A percentile compares a stretch with the other conserved stretches of the same genome.
Conservation (phyloP, 73 alveolate genomes). For the Paraurostyla sp. region DNA sequence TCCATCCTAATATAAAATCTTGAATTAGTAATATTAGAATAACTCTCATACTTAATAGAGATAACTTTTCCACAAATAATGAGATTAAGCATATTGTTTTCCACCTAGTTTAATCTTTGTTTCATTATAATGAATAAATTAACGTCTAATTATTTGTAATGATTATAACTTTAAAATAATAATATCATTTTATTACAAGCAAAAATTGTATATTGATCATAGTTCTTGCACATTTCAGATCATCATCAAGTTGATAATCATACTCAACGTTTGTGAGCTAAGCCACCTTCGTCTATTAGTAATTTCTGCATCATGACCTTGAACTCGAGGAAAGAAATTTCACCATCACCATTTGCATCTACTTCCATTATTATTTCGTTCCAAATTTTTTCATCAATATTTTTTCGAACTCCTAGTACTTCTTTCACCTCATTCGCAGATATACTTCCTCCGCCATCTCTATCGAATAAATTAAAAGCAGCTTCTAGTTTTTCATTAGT, state of each 20-base stretch:
- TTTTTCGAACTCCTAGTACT: constrained; percentile 80
- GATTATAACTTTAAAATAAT: no score
- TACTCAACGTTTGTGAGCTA: not conserved
- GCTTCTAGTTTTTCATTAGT: constrained; percentile 80
- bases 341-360: constrained; percentile 81
- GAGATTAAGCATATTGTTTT: no score
- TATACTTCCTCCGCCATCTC: constrained; percentile 70
- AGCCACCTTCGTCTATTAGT: constrained; percentile 24
- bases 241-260: not conserved
- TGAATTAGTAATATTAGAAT: no score
- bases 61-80: no score
- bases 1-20: no score
- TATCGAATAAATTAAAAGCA: constrained; percentile 91
- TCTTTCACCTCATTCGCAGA: constrained; percentile 81
- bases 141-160: no score
- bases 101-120: no score
- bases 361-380: constrained; percentile 71
- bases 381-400: constrained; percentile 72
- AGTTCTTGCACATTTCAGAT: no score
- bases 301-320: constrained; percentile 69
- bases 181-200: no score
- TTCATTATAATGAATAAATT: no score
- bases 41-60: no score
- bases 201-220: no score
- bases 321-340: constrained; percentile 72